These are phyloP conservation scores for Bimuria novae-zelandiae DNA, from an alignment of 2,329 filamentous ascomycete species.

Conservation along the genomic window DNA sequence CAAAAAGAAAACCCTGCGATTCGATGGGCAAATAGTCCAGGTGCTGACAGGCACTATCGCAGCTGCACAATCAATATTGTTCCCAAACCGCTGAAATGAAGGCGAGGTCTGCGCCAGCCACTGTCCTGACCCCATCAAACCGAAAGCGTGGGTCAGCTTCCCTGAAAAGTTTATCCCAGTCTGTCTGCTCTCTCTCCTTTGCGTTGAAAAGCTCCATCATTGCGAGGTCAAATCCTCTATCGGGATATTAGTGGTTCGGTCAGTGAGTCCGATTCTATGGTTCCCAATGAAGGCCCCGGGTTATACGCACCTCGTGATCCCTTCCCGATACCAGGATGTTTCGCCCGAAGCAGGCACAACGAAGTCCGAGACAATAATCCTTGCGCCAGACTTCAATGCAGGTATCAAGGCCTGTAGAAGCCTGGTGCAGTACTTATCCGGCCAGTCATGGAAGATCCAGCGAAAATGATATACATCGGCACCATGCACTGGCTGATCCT, in stretches of 20 bases:
- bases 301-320: not conserved
- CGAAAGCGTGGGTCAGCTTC: conserved; percentile 3
- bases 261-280: not conserved
- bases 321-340: not conserved
- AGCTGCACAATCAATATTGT: too few relatives aligned
- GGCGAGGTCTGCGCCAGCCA: not conserved
- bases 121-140: not conserved
- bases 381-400: conserved; percentile 18
- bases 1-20: too few relatives aligned
- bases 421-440: conserved; percentile 25
- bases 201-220: conserved; percentile 5
- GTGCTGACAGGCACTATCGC: too few relatives aligned
- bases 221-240: not conserved
- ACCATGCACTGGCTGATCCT: conserved; percentile 27
- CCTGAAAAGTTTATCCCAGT: conserved; percentile 1
- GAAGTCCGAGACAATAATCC: conserved; percentile 2
- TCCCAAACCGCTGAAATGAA: conserved; percentile 1
- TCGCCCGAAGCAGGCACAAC: conserved; percentile 1
- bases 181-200: conserved; percentile 1
- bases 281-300: not conserved
- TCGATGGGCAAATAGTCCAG: too few relatives aligned
- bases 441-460: conserved; percentile 40
- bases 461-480: conserved; percentile 33
- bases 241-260: too few relatives aligned
- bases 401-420: conserved; percentile 38